Evolutionary conservation across 2,329 filamentous ascomycete species (phyloP).

Genomic region (Sporothrix euskadiensis): DNA sequence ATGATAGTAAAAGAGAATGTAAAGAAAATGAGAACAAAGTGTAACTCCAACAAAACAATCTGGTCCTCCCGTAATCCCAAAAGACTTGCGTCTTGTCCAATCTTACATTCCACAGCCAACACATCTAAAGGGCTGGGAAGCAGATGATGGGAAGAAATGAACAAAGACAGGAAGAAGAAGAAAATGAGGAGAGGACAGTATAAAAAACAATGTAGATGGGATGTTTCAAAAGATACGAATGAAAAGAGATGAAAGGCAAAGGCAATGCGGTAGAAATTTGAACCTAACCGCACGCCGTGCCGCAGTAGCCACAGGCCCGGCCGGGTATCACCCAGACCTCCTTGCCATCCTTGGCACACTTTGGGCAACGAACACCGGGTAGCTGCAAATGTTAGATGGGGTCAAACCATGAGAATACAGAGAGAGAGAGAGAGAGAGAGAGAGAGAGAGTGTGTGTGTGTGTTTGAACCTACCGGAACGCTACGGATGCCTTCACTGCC

Average conservation of each 20-base stretch:
- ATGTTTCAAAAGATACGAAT: background rate
- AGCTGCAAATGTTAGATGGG: constrained; percentile 29
- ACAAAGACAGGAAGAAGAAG: background rate
- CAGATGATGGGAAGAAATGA: background rate
- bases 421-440: background rate
- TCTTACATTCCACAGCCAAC: background rate
- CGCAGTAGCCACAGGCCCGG: constrained; percentile 35
- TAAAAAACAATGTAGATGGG: constrained; percentile 6
- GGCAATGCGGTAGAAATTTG: background rate
- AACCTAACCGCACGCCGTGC: constrained; percentile 31
- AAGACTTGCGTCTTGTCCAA: constrained; percentile 19
- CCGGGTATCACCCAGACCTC: constrained; percentile 36
- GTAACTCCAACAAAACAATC: constrained; percentile 11
- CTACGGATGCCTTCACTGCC: constrained; percentile 28
- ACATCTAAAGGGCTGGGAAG: constrained; percentile 11
- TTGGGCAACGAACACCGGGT: constrained; percentile 35
- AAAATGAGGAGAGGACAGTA: background rate
- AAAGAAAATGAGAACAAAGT: background rate
- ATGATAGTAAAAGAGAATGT: background rate
- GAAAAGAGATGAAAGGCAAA: background rate
- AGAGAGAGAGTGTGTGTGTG: background rate
- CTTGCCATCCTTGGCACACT: constrained; percentile 33
- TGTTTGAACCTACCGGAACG: constrained; percentile 26
- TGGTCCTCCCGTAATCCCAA: background rate
- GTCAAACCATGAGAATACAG: background rate